Conservation (phyloP, 208 protist species). For the Crithidia thermophila region DNA sequence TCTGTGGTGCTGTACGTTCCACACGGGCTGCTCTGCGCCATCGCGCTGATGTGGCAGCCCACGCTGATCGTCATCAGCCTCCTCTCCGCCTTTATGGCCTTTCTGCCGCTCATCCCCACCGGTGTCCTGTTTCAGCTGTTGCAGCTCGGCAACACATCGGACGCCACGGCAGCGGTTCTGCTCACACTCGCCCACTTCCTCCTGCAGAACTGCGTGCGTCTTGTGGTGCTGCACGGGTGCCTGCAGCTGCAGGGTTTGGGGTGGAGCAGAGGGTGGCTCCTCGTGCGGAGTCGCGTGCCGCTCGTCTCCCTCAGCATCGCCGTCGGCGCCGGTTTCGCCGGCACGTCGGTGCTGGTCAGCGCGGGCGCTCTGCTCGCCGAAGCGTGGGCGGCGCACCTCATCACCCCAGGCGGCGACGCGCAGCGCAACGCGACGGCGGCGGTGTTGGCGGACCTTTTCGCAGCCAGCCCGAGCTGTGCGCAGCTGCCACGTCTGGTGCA, state of each 20-base stretch:
- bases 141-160: slow-evolving; percentile 5
- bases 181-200: slow-evolving; percentile 36
- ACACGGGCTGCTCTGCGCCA: slow-evolving; percentile 4
- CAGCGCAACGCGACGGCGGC: not conserved
- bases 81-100: slow-evolving; percentile 14
- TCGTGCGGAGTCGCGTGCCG: slow-evolving; percentile 47
- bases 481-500: slow-evolving; percentile 57
- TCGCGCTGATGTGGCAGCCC: slow-evolving; percentile 22
- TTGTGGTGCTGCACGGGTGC: slow-evolving; percentile 26
- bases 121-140: slow-evolving; percentile 6
- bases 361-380: slow-evolving; percentile 47
- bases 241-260: slow-evolving; percentile 37
- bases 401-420: not conserved
- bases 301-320: slow-evolving; percentile 47
- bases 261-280: slow-evolving; percentile 30
- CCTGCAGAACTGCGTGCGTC: slow-evolving; percentile 25
- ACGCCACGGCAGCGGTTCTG: not conserved
- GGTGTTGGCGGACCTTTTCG: not conserved
- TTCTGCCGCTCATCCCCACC: slow-evolving; percentile 13
- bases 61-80: slow-evolving; percentile 23
- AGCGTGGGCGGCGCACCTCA: slow-evolving; percentile 15
- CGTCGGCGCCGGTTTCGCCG: slow-evolving; percentile 56
- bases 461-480: slow-evolving; percentile 34
- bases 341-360: slow-evolving; percentile 38
- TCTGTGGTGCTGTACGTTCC: slow-evolving; percentile 29